phyloP scores from a whole-genome alignment of 1,139 yeast species.

The Scheffersomyces insectosa region DNA sequence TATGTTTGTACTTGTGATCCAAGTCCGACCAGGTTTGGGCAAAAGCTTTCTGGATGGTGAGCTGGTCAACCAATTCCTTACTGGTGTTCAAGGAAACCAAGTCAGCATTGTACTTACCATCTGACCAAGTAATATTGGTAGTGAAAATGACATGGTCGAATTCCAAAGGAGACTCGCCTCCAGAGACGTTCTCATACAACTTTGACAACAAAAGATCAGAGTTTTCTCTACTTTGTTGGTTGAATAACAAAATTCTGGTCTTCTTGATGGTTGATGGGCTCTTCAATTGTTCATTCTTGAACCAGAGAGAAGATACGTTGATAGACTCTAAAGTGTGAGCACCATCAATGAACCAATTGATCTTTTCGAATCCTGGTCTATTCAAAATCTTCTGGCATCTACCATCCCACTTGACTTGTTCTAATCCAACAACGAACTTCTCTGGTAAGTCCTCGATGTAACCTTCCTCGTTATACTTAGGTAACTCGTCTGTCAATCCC shows the following conservation, averaged over 20 bases:
- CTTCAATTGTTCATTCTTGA: slow-evolving; percentile 31
- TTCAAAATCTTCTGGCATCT: slow-evolving; percentile 75
- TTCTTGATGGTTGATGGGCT: slow-evolving; percentile 10
- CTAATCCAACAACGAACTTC: slow-evolving; percentile 64
- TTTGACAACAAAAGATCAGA: slow-evolving; percentile 63
- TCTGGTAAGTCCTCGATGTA: slow-evolving; percentile 46
- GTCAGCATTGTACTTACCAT: slow-evolving; percentile 79
- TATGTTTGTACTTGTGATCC: slow-evolving; percentile 37
- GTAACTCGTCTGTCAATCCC: slow-evolving; percentile 31
- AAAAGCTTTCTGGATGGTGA: slow-evolving; percentile 78
- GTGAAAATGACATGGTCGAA: slow-evolving; percentile 84
- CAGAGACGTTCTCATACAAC: slow-evolving; percentile 44
- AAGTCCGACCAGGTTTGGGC: slow-evolving; percentile 68
- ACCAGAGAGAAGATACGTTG: slow-evolving; percentile 80
- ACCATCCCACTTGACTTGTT: slow-evolving; percentile 84
- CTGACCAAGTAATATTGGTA: slow-evolving; percentile 88
- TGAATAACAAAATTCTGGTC: slow-evolving; percentile 65
- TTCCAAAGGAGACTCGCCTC: slow-evolving; percentile 23
- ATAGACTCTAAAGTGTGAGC: slow-evolving; percentile 94
- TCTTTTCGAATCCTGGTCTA: slow-evolving; percentile 38
- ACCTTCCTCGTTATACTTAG: slow-evolving; percentile 20
- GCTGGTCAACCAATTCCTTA: slow-evolving; percentile 65
- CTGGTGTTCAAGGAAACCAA: slow-evolving; percentile 83
- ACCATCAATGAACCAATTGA: slow-evolving; percentile 88
- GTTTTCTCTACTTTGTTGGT: slow-evolving; percentile 88